Evolutionary conservation across 2,329 filamentous ascomycete species (phyloP).

Genomic region (Penicillium sclerotiorum): DNA sequence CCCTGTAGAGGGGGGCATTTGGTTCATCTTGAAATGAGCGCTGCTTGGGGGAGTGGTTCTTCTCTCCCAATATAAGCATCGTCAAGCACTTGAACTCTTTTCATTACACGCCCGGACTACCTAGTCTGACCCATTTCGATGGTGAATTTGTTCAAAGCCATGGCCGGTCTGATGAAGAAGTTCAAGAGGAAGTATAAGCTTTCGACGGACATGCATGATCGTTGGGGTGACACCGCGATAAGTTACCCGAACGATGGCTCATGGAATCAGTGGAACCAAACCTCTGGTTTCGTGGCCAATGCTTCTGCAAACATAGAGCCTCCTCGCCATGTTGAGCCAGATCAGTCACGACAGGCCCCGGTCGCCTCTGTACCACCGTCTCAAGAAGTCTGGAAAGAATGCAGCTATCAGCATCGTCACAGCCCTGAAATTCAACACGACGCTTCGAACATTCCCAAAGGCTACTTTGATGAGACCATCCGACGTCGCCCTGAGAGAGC

Average conservation of each 20-base stretch:
- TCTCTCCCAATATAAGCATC: slow-evolving; percentile 17
- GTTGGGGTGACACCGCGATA: slow-evolving; percentile 46
- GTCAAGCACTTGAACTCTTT: not conserved
- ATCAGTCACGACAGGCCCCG: slow-evolving; percentile 17
- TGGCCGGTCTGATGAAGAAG: slow-evolving; percentile 36
- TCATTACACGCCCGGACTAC: slow-evolving; percentile 4
- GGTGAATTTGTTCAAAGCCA: slow-evolving; percentile 28
- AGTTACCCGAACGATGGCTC: slow-evolving; percentile 44
- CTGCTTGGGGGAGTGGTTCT: slow-evolving; percentile 16
- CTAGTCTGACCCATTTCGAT: slow-evolving; percentile 23
- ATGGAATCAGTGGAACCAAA: slow-evolving; percentile 44
- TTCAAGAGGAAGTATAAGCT: slow-evolving; percentile 38
- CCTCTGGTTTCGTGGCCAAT: slow-evolving; percentile 20
- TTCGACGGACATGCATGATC: slow-evolving; percentile 40
- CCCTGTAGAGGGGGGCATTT: slow-evolving; percentile 12
- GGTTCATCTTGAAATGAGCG: slow-evolving; percentile 21
- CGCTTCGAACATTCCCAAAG: slow-evolving; percentile 25
- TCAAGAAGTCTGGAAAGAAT: slow-evolving; percentile 2
- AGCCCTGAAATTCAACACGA: not conserved
- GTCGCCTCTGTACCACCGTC: slow-evolving; percentile 6
- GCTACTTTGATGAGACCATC: slow-evolving; percentile 35
- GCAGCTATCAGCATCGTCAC: not conserved
- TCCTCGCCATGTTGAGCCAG: slow-evolving; percentile 5
- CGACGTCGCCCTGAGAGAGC: slow-evolving; percentile 23
- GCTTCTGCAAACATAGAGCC: slow-evolving; percentile 1